These are phyloP conservation scores for Lachancea meyersii DNA, from an alignment of 805 yeast genomes.

Conservation along the genomic window DNA sequence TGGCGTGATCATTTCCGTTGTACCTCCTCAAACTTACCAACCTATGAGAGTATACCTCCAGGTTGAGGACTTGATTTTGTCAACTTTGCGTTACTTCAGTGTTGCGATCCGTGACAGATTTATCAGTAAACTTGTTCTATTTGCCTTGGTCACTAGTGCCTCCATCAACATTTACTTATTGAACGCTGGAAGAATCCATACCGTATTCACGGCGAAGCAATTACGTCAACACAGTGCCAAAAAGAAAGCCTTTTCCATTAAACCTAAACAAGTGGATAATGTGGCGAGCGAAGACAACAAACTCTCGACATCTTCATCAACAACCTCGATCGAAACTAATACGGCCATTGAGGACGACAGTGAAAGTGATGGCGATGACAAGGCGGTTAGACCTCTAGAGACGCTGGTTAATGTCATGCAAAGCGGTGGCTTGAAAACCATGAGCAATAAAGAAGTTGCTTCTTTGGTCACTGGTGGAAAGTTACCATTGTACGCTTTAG, in stretches of 20 bases:
- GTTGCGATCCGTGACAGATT: slow-evolving; percentile 71
- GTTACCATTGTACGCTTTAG: slow-evolving; percentile 88
- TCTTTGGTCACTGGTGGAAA: slow-evolving; percentile 66
- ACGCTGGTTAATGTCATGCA: slow-evolving; percentile 58
- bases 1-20: slow-evolving; percentile 52
- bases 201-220: slow-evolving; percentile 35
- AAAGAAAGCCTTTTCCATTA: slow-evolving; percentile 4
- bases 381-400: slow-evolving; percentile 48
- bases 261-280: slow-evolving; percentile 21
- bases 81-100: slow-evolving; percentile 50
- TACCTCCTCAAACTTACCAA: slow-evolving; percentile 51
- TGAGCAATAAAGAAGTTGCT: slow-evolving; percentile 69
- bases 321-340: slow-evolving; percentile 7
- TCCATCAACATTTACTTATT: slow-evolving; percentile 78
- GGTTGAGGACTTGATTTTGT: slow-evolving; percentile 52
- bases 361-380: slow-evolving; percentile 35
- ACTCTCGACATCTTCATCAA: slow-evolving; percentile 11
- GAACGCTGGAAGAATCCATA: slow-evolving; percentile 73
- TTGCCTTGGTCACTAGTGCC: slow-evolving; percentile 67
- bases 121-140: slow-evolving; percentile 68
- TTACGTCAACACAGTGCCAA: slow-evolving; percentile 18
- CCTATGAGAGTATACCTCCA: slow-evolving; percentile 52
- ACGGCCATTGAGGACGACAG: slow-evolving; percentile 25
- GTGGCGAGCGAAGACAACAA: background rate
- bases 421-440: slow-evolving; percentile 61